Base-by-base conservation (phyloP, 2,329 filamentous ascomycete genomes). In the Colletotrichum sp. region DNA sequence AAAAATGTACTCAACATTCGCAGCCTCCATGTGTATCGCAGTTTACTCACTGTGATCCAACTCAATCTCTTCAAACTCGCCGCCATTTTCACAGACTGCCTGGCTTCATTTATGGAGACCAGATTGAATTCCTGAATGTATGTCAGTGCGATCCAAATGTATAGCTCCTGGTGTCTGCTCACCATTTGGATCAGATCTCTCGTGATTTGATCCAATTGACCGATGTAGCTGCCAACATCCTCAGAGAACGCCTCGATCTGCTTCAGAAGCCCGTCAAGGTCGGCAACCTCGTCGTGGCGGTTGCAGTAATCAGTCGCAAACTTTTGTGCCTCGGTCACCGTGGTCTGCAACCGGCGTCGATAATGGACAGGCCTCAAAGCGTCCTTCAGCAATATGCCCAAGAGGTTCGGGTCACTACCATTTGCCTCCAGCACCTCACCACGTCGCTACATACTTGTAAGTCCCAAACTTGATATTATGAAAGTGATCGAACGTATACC, bases 1-100 rank as follows among this genome's bases (percentile, higher is more conserved):
- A 28, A 4, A 6, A 4, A 1, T 26, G 12, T 8, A 1, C 0
- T 59, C 0, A 59, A 16, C 1, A 18, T 26, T 16, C 4, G 3
- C 13, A 59, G 16, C 13, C 5, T 9, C 22, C 8, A 18, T 10
- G 1, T 3, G 26, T 15, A 26, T 6, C 30, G 6, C 5, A 1
- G 10, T n/a, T n/a, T 15, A 62, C 59, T 3, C 4, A 62, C 59
- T 3, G 59, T 62, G 6, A 62, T 62, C 59, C 59, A 62, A 2
- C 59, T 62, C 18, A 62, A 24, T 4, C 59, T 30, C 30, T 62
- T 62, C 59, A 62, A 22, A 15, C 59, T 62, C 18, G 59, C 59
- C 12, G 59, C 59, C 59, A 62, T 62, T 1, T 62, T 62, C 59
- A 62, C 59, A 6, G 59, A 62, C 59, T 62, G 59, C 0, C 59